phyloP scores from a whole-genome alignment of 495 filamentous ascomycete species.

The Penicillium verhagenii region DNA sequence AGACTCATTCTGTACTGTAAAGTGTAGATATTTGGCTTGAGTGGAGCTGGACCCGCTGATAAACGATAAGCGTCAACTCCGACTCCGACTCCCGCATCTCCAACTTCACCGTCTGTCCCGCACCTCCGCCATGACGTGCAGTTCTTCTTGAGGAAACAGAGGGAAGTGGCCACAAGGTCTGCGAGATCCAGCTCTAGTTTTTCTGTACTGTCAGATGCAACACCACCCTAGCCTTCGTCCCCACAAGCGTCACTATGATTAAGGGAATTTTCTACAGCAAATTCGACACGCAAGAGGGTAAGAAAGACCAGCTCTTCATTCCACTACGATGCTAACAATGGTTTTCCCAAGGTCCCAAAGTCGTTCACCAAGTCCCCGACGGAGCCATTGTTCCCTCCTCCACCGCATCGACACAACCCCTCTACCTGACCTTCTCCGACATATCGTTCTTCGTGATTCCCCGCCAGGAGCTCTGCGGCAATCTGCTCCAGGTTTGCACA shows the following conservation, averaged over 20 bases:
- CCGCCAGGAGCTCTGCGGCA: constrained; percentile 84
- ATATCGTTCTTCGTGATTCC: constrained; percentile 91
- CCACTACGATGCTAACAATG: constrained; percentile 11
- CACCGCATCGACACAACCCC: constrained; percentile 51
- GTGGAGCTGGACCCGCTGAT: constrained; percentile 19
- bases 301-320: constrained; percentile 1
- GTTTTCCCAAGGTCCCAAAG: constrained; percentile 64
- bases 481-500: constrained; percentile 71
- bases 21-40: neutral
- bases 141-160: neutral
- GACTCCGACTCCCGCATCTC: neutral
- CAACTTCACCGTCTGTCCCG: neutral
- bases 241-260: constrained; percentile 54
- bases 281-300: constrained; percentile 89
- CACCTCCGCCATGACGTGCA: neutral
- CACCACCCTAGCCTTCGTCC: constrained; percentile 8
- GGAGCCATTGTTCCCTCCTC: constrained; percentile 66
- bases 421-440: constrained; percentile 77
- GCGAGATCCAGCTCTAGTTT: neutral
- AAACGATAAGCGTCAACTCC: constrained; percentile 19
- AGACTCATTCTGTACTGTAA: neutral
- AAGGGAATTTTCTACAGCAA: constrained; percentile 93
- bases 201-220: neutral
- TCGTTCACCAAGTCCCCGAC: constrained; percentile 59
- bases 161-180: neutral